Evolutionary conservation across 768 basidiomycete species (phyloP), one percentile per base, ranked within the genome.

Genomic region (Mycena capillaripes): DNA sequence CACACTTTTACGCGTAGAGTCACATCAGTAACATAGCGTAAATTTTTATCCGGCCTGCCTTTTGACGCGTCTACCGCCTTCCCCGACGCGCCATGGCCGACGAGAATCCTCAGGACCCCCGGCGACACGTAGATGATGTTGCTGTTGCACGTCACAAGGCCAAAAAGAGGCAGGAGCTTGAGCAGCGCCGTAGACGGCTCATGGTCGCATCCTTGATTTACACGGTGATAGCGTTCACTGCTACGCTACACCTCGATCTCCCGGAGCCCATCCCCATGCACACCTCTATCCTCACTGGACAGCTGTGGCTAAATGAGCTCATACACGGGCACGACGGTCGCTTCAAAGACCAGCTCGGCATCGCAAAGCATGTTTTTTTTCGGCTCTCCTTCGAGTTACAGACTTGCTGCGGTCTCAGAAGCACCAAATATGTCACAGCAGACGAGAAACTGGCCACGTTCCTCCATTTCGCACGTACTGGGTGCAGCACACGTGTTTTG

Each of bases 381-480:
- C 73, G 68, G 21, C 80, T 83, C 19, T 76, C 75, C 12, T 27
- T 53, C 2, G 78, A 78, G 46, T 75, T 83, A 1, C 68, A 70
- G 29, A 53, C 27, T 10, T 36, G 30, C 2, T 36, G 48, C 55
- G 76, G 78, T 1, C 69, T 80, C 21, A 10, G 42, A 0, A 25
- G 77, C 46, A 76, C 76, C 3, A 71, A 62, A 32, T 69, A 62
- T 68, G 72, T 83, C 25, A 57, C 76, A 4, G 74, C 78, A 16
- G 27, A 50, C 11, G 48, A 50, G n/a, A 50, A 50, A 53, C 52
- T 53, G 12, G 52, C 52, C 52, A 53, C 52, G 27, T 53, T 53
- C 52, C 52, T 30, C 29, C 52, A 53, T 27, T 53, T 53, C 16
- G 52, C 52, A 32, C 52, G 52, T 14, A 53, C 19, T 9, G 52